Evolutionary conservation across 179 eudicot genomes (phyloP).

Genomic region (Patellifolia procumbens): DNA sequence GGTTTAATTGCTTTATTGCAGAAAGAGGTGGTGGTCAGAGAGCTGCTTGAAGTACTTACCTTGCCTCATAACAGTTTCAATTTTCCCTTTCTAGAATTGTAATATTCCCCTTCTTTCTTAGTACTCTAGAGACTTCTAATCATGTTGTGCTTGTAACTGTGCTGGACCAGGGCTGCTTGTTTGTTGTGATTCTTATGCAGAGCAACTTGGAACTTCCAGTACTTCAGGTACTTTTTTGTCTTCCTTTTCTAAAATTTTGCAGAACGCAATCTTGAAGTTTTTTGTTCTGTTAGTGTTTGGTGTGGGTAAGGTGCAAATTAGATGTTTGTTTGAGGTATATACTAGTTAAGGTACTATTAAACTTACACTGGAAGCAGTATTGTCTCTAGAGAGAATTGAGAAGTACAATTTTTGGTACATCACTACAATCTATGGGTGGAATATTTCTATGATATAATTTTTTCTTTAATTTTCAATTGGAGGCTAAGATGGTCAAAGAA

Average conservation of each 20-base stretch:
- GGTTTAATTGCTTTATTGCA: conserved; percentile 63
- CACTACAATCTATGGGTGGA: not conserved
- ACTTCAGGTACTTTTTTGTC: conserved; percentile 60
- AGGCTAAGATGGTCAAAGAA: not conserved
- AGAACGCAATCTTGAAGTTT: too few relatives aligned
- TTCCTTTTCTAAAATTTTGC: not conserved
- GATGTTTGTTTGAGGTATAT: conserved; percentile 3
- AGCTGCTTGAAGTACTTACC: conserved; percentile 72
- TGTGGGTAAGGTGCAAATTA: not conserved
- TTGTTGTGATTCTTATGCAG: conserved; percentile 72
- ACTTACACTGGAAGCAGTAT: not conserved
- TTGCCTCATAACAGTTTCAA: conserved; percentile 9
- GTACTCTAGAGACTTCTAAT: conserved; percentile 14
- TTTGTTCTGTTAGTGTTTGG: not conserved
- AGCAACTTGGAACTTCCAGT: conserved; percentile 55
- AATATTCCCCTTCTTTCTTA: conserved; percentile 8
- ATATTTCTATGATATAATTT: not conserved
- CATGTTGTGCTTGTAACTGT: conserved; percentile 17
- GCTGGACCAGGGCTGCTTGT: conserved; percentile 68
- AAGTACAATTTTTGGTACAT: not conserved
- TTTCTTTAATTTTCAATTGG: not conserved
- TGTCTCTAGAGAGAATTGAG: not conserved
- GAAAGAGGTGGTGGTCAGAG: conserved; percentile 67
- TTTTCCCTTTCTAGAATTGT: conserved; percentile 6
- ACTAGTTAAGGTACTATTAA: not conserved